Base-by-base conservation (phyloP, 495 filamentous ascomycete species). In the Poronia punctata region DNA sequence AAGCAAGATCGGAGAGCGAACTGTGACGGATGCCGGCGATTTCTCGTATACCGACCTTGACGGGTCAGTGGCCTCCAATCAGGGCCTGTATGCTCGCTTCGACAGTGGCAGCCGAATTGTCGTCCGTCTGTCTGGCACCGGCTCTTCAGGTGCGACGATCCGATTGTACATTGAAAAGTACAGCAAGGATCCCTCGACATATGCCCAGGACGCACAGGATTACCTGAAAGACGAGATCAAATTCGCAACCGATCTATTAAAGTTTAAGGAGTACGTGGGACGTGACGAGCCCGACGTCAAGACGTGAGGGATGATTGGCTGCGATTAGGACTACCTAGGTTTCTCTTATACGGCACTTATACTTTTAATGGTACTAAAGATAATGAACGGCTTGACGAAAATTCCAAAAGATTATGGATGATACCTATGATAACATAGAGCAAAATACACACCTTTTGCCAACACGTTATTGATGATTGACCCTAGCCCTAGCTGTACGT, bases 41-140 rank as follows among this genome's bases (percentile, higher is more conserved):
- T 98, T 98, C 71, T 79, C 82, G 9, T 98, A 98, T 74, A 96
- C 84, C 3, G 92, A 98, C 63, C 79, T 97, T 15, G 92, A 98
- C 53, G 90, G 90, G 38, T 94, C 86, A 43, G 87, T 97, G 17
- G 79, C 86, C 60, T 84, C 89, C 56, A 95, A 95, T 74, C 92
- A 98, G 68, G 92, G 92, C 37, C 79, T 97, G 45, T 98, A 84
- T 54, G 83, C 86, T 64, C 86, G 87, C 66, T 97, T 97, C 67
- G 86, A 88, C 35, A 88, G 94, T 40, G 92, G 92, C 44, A 90
- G 84, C 67, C 80, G 92, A 38, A 89, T 97, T 35, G 85, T 98
- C 22, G 88, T 96, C 35, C 81, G 92, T 45, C 65, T 98, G 52
- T 96, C 89, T 1, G 92, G 92, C 17, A 98, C 92, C 17, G 92